Conservation (phyloP, 2,329 filamentous ascomycete genomes). For the Nemania sp. region DNA sequence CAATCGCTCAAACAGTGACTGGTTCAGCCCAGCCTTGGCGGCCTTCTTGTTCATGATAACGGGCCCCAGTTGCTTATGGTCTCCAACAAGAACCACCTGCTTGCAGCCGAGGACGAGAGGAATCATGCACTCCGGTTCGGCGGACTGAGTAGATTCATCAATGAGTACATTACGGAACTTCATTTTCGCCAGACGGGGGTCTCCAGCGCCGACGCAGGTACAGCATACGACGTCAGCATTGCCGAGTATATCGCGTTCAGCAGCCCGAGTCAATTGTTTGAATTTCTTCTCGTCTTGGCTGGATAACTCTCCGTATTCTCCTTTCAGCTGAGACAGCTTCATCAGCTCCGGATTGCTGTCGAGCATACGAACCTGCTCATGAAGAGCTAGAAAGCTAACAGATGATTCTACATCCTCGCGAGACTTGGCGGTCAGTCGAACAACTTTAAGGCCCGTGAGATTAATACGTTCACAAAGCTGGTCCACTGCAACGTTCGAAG, state of each 20-base stretch:
- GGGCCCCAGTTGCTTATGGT: constrained; percentile 96
- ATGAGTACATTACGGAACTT: constrained; percentile 99
- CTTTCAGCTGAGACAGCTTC: constrained; percentile 94
- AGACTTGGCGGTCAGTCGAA: constrained; percentile 98
- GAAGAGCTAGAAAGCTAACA: constrained; percentile 92
- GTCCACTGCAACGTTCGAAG: constrained; percentile 98
- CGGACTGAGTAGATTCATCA: constrained; percentile 97
- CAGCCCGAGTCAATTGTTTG: constrained; percentile 92
- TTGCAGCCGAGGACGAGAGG: constrained; percentile 97
- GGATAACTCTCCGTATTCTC: constrained; percentile 88
- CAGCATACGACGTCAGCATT: constrained; percentile 99
- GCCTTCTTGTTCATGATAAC: constrained; percentile 99
- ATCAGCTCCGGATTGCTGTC: constrained; percentile 94
- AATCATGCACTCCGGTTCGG: constrained; percentile 99
- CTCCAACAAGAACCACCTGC: constrained; percentile 97
- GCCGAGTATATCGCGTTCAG: constrained; percentile 92
- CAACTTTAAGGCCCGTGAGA: constrained; percentile 92
- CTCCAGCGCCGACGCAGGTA: constrained; percentile 96
- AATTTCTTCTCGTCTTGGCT: constrained; percentile 99
- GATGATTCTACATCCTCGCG: constrained; percentile 99
- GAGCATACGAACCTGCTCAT: constrained; percentile 97
- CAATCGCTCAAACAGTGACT: constrained; percentile 97
- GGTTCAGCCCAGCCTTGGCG: constrained; percentile 95
- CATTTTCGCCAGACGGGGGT: constrained; percentile 94
- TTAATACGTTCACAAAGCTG: constrained; percentile 98